Conservation (phyloP, 1,284 basidiomycete species). For the Ganoderma sinense region DNA sequence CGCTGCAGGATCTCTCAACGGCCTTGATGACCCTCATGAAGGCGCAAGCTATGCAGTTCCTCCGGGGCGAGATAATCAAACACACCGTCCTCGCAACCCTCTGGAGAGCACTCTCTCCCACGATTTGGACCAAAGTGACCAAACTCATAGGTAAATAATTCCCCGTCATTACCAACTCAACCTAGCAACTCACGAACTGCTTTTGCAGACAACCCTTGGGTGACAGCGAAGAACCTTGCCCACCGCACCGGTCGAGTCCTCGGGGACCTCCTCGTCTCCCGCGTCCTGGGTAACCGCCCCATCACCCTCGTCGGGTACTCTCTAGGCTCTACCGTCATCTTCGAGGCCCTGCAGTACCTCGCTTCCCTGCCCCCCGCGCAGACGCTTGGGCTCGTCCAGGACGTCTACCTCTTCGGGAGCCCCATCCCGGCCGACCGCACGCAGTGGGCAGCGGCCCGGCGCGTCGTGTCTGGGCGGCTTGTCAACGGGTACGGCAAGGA, state of each 20-base stretch:
- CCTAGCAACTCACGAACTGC: neutral
- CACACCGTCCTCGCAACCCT: constrained; percentile 59
- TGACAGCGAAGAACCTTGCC: constrained; percentile 59
- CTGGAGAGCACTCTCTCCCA: constrained; percentile 57
- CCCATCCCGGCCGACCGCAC: constrained; percentile 64
- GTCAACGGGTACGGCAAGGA: constrained; percentile 77
- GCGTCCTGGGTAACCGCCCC: constrained; percentile 64
- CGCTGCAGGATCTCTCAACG: constrained; percentile 55
- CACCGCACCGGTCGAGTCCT: constrained; percentile 64
- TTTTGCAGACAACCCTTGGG: constrained; percentile 56
- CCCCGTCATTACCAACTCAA: neutral
- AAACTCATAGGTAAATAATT: constrained; percentile 55
- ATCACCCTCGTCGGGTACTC: constrained; percentile 65
- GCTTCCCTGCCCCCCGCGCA: constrained; percentile 49
- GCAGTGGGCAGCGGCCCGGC: constrained; percentile 70
- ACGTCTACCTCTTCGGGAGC: constrained; percentile 79
- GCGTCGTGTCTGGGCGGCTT: constrained; percentile 72
- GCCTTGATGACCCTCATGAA: constrained; percentile 56
- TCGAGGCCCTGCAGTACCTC: constrained; percentile 53
- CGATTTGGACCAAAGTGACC: constrained; percentile 60
- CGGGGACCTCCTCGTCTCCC: constrained; percentile 57
- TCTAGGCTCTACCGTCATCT: constrained; percentile 61
- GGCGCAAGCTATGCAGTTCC: constrained; percentile 57
- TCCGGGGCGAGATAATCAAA: constrained; percentile 56
- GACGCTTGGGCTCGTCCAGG: constrained; percentile 67